A percentile compares a stretch with the other conserved stretches of the same genome.
phyloP scores from a whole-genome alignment of 2,329 filamentous ascomycete species.

The Leptosphaerulina australis region DNA sequence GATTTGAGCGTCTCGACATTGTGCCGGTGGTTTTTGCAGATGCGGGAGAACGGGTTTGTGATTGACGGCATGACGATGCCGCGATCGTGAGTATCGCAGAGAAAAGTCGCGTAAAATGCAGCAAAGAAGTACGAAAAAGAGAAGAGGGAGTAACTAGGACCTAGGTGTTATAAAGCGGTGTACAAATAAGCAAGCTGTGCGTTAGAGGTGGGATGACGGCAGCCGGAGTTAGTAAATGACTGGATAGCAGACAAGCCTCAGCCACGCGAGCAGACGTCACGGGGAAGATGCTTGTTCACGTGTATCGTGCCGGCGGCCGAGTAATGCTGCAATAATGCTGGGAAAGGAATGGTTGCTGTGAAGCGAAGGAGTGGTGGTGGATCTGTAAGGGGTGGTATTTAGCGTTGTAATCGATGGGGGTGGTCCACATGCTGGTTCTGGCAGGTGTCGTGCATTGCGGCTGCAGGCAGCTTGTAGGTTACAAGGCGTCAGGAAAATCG shows the following conservation, averaged over 20 bases:
- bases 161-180: slow-evolving; percentile 13
- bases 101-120: not conserved
- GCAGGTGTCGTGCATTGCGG: slow-evolving; percentile 8
- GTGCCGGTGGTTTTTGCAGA: slow-evolving; percentile 46
- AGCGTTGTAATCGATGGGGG: slow-evolving; percentile 20
- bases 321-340: slow-evolving; percentile 3
- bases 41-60: slow-evolving; percentile 35
- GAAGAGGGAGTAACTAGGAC: not conserved
- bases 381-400: slow-evolving; percentile 21
- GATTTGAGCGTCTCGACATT: slow-evolving; percentile 63
- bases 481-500: slow-evolving; percentile 1
- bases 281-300: slow-evolving; percentile 13
- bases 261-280: slow-evolving; percentile 20
- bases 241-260: slow-evolving; percentile 17
- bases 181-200: slow-evolving; percentile 9
- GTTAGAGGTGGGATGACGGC: slow-evolving; percentile 15
- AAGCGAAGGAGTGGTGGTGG: slow-evolving; percentile 6
- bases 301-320: slow-evolving; percentile 6
- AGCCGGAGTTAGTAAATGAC: slow-evolving; percentile 9
- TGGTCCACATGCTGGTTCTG: slow-evolving; percentile 15
- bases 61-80: slow-evolving; percentile 25
- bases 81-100: not conserved
- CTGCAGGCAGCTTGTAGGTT: slow-evolving; percentile 14
- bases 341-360: slow-evolving; percentile 10
- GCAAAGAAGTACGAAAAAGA: not conserved